These are phyloP conservation scores for Endogone sp. DNA, from an alignment of 192 early-diverging fungal genomes.

Conservation along the genomic window DNA sequence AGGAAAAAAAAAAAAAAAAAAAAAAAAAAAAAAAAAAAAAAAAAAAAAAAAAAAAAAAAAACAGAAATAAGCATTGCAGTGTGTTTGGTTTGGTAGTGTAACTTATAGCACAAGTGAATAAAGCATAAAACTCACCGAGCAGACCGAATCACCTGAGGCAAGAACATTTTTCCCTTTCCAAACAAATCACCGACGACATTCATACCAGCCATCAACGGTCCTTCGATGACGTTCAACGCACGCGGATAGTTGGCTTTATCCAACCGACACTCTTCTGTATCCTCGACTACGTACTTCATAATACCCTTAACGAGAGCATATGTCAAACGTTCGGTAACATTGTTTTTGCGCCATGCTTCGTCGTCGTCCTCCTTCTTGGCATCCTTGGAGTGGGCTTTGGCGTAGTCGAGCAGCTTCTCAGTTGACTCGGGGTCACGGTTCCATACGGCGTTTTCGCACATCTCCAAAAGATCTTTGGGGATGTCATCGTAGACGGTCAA, in stretches of 20 bases:
- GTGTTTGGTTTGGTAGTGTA: not conserved
- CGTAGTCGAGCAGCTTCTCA: slow-evolving; percentile 90
- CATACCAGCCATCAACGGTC: slow-evolving; percentile 95
- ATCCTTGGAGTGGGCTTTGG: slow-evolving; percentile 74
- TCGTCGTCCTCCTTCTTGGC: slow-evolving; percentile 65
- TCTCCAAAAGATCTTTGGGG: slow-evolving; percentile 85
- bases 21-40: not conserved
- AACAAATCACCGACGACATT: slow-evolving; percentile 91
- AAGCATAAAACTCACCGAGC: slow-evolving; percentile 51
- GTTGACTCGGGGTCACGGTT: slow-evolving; percentile 89
- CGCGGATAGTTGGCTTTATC: slow-evolving; percentile 73
- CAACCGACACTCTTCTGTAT: slow-evolving; percentile 89
- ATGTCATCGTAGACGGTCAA: slow-evolving; percentile 96
- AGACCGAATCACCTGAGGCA: slow-evolving; percentile 97
- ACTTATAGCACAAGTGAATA: not conserved
- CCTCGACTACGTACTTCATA: slow-evolving; percentile 88
- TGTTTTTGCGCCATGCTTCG: slow-evolving; percentile 81
- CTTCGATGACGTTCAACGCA: slow-evolving; percentile 94
- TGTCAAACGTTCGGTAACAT: slow-evolving; percentile 72
- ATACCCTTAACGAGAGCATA: slow-evolving; percentile 93
- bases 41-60: not conserved
- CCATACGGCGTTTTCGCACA: slow-evolving; percentile 93
- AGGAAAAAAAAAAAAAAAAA: not conserved
- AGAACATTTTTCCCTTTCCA: slow-evolving; percentile 95
- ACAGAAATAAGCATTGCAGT: not conserved